Conservation (phyloP, 139 green algal species). For the Yamagishiella unicocca region DNA sequence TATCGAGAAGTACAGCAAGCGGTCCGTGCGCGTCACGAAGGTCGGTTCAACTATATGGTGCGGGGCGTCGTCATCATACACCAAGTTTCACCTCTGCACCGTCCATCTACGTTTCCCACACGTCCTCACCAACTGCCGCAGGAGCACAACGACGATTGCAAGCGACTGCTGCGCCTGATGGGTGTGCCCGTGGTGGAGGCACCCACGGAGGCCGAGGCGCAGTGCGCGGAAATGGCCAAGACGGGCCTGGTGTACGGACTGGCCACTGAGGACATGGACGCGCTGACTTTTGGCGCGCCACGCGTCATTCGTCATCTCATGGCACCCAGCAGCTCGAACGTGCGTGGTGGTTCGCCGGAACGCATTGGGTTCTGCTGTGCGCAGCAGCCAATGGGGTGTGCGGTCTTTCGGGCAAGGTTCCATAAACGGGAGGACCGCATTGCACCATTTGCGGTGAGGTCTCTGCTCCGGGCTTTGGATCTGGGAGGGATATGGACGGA, state of each 20-base stretch:
- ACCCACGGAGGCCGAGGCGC: constrained; percentile 94
- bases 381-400: too few relatives aligned
- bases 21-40: constrained; percentile 79
- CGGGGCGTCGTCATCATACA: too few relatives aligned
- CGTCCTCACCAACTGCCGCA: background rate
- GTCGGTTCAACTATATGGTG: too few relatives aligned
- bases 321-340: constrained; percentile 73
- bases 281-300: constrained; percentile 94
- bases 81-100: background rate
- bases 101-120: background rate
- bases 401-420: too few relatives aligned
- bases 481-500: too few relatives aligned
- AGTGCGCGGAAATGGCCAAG: constrained; percentile 63
- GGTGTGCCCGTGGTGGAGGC: constrained; percentile 92
- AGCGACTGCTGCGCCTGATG: constrained; percentile 93
- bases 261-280: constrained; percentile 98
- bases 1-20: constrained; percentile 97
- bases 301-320: constrained; percentile 94
- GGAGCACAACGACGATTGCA: constrained; percentile 98
- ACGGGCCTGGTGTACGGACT: constrained; percentile 89
- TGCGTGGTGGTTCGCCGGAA: too few relatives aligned
- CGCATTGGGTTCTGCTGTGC: too few relatives aligned
- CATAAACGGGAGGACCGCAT: too few relatives aligned
- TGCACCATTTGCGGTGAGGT: too few relatives aligned
- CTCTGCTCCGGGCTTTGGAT: too few relatives aligned